A percentile compares a stretch with the other conserved stretches of the same genome.
These are phyloP conservation scores for Cucurbita moschata DNA, from an alignment of 306 rosid genomes.

Conservation along the genomic window DNA sequence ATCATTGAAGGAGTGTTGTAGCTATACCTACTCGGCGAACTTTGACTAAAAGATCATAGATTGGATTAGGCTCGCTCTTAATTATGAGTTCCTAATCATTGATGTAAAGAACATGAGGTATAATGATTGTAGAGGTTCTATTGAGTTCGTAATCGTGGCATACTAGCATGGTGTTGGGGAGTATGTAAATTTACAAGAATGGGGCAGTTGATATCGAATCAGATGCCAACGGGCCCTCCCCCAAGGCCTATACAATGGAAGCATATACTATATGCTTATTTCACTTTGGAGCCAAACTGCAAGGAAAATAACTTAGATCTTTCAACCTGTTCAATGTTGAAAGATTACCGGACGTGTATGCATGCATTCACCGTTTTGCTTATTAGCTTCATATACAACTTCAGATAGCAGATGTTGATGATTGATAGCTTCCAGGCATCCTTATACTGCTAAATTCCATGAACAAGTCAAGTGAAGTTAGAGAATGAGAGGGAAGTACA, in stretches of 20 bases:
- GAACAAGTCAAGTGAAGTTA: constrained; percentile 57
- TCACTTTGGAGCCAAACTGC: background rate
- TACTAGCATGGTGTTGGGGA: too few relatives aligned
- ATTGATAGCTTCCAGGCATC: constrained; percentile 24
- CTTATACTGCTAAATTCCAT: constrained; percentile 27
- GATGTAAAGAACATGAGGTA: background rate
- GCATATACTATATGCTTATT: background rate
- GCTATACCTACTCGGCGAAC: background rate
- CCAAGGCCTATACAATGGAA: background rate
- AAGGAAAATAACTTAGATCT: background rate
- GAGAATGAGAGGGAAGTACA: constrained; percentile 34
- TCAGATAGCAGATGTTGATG: constrained; percentile 35
- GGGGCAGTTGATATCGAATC: background rate
- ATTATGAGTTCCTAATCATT: background rate
- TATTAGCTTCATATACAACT: background rate
- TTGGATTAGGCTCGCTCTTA: background rate
- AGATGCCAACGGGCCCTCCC: background rate
- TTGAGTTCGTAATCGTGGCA: too few relatives aligned
- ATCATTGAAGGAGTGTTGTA: too few relatives aligned
- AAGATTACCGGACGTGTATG: background rate
- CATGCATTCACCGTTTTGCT: background rate
- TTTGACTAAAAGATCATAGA: background rate
- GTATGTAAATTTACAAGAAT: background rate
- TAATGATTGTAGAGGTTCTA: background rate
- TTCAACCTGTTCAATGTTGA: background rate